Conservation (phyloP, 2,329 filamentous ascomycete genomes). For the Botrytis paeoniae region DNA sequence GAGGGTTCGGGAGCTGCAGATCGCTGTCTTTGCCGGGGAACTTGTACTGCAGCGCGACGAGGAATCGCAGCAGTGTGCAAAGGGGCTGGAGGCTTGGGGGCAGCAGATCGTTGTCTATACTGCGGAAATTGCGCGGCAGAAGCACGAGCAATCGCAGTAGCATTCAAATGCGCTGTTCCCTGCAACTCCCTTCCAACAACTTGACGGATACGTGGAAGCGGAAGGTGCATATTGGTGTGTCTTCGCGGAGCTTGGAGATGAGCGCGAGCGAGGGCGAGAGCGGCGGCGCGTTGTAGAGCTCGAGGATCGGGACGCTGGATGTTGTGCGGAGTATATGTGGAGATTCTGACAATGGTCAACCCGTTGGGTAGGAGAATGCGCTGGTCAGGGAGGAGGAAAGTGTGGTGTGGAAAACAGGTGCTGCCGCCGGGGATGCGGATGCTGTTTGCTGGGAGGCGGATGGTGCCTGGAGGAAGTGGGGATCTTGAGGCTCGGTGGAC, state of each 20-base stretch:
- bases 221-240: background rate
- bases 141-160: background rate
- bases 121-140: too few species aligned
- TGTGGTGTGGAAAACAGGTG: background rate
- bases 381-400: background rate
- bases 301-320: fast-evolving
- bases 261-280: background rate
- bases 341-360: background rate
- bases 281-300: too few species aligned
- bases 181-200: background rate
- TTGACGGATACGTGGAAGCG: background rate
- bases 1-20: background rate
- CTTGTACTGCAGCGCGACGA: too few species aligned
- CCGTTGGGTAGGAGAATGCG: background rate
- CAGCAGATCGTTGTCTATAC: too few species aligned
- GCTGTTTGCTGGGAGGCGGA: background rate
- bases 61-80: too few species aligned
- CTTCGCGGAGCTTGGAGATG: background rate
- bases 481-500: fast-evolving
- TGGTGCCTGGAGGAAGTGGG: background rate
- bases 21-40: too few species aligned
- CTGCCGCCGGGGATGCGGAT: background rate
- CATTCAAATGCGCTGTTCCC: background rate
- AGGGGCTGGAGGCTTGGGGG: too few species aligned
- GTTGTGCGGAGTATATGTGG: background rate